Evolutionary conservation across 345 rosid species (phyloP), one percentile per base, ranked within the genome.

Genomic region (Populus nigra): DNA sequence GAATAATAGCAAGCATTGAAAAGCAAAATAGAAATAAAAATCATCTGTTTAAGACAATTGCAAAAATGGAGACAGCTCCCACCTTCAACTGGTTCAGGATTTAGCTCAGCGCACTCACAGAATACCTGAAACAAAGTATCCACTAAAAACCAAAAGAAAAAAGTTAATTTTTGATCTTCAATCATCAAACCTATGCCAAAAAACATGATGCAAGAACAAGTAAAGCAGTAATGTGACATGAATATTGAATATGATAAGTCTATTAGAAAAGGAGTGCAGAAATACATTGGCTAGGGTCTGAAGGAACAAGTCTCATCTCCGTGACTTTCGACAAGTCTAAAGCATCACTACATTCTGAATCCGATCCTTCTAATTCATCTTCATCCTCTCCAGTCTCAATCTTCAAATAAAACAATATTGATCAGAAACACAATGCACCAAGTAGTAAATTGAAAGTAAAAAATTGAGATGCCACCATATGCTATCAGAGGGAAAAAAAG

Each of bases 261-360:
- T 61, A 49, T 5, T 43, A 55, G 67, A 65, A 70, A 74, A 74
- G 31, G 65, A 36, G 29, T 65, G 61, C 23, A 66, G 73, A 76
- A 81, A 63, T 87, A 96, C 99, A 87, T 66, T 89, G 93, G 84
- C 49, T 80, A 25, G 94, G 87, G 80, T 92, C 97, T 18, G 99
- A 96, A 76, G 97, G 99, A 78, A 96, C 78, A 82, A 94, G 90
- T 85, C 98, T 91, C 96, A 96, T 94, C 90, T 94, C 98, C 31
- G 76, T 90, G 68, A 92, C 82, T 83, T 88, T 91, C 0, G 93
- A 82, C 49, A 92, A 84, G 81, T 89, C 97, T 69, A 92, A 79
- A 25, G 80, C 77, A 55, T 87, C 89, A 23, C 49, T 67, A 66
- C 78, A 49, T 79, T 92, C 97, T 45, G 91, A 77, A 85, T 90